Base-by-base conservation (phyloP, 257 asterid genomes). In the Nicotiana undulata region DNA sequence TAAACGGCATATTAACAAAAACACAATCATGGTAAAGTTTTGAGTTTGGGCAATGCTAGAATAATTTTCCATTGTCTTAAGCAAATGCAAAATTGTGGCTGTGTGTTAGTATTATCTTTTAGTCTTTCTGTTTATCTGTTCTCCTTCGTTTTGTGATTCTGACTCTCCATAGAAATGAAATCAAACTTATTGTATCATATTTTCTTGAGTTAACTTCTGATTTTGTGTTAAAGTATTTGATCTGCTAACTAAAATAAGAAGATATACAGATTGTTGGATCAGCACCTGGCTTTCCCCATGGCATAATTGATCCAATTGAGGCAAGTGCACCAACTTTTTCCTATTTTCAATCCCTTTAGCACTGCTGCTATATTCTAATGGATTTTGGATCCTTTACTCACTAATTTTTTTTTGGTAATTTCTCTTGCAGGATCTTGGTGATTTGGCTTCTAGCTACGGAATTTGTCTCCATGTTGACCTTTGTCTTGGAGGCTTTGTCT, bases 231-330 rank as follows among this genome's bases (percentile, higher is more conserved):
- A 40, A 49, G 79, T 34, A 55, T 63, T 46, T 72, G 34, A 20
- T 66, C 72, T 59, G 75, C 83, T 26, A 24, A 2, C 59, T 61
- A 79, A 78, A 72, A 85, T 81, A 63, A 81, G 61, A 81, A n/a
- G n/a, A 59, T 78, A 68, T 68, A 82, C 94, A 96, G 99, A 90
- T 96, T 90, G 93, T 94, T 90, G 99, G 98, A 86, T 96, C 98
- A 65, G 97, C 99, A 58, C 99, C 99, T 64, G 99, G 99, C 79
- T 96, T 94, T 85, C 99, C 99, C n/a, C 99, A 96, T 87, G 99
- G 99, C 85, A 91, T 96, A 79, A 89, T 96, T 29, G 99, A 96
- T 87, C 99, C 98, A 70, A 96, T 96, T 79, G 97, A 96, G 99
- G 99, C 82, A 92, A 66, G 88, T 75, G 51, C 81, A 76, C 31